phyloP scores from a whole-genome alignment of 2,329 filamentous ascomycete genomes.

The Nigrospora oryzae region DNA sequence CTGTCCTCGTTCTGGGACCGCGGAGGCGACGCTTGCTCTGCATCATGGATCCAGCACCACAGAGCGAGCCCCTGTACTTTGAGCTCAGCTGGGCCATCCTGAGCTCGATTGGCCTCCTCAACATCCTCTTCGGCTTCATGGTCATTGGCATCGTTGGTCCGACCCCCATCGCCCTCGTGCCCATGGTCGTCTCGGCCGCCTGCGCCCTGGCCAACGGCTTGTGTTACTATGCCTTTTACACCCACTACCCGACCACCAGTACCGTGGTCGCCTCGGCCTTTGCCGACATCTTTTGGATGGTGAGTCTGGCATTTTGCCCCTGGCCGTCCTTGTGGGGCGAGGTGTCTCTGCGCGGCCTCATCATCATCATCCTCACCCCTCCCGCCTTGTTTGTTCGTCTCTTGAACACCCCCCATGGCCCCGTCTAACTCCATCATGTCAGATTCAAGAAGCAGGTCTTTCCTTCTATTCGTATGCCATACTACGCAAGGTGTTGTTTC shows the following conservation, averaged over 20 bases:
- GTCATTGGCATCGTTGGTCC: conserved; percentile 30
- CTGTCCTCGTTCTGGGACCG: too few relatives aligned
- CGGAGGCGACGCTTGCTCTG: too few relatives aligned
- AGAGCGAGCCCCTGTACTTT: conserved; percentile 20
- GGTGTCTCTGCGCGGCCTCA: too few relatives aligned
- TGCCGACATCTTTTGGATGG: conserved; percentile 31
- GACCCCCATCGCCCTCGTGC: conserved; percentile 27
- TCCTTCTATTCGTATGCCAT: conserved; percentile 44
- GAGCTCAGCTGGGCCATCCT: conserved; percentile 36
- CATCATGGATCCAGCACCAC: too few relatives aligned
- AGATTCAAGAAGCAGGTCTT: conserved; percentile 34
- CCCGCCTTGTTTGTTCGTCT: too few relatives aligned
- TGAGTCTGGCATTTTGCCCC: conserved; percentile 7
- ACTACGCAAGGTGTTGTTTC: conserved; percentile 39
- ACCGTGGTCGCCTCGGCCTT: conserved; percentile 26
- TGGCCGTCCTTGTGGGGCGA: too few relatives aligned
- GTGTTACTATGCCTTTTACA: conserved; percentile 33
- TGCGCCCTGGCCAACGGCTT: conserved; percentile 32
- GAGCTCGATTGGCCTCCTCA: conserved; percentile 32
- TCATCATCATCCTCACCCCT: too few relatives aligned
- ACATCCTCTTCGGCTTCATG: conserved; percentile 27
- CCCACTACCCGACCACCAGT: conserved; percentile 11
- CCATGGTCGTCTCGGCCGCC: conserved; percentile 27
- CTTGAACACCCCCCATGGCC: background rate
- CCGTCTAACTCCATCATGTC: background rate